Conservation (phyloP, 1,139 yeast species). For the Debaryomycetaceae sp. region DNA sequence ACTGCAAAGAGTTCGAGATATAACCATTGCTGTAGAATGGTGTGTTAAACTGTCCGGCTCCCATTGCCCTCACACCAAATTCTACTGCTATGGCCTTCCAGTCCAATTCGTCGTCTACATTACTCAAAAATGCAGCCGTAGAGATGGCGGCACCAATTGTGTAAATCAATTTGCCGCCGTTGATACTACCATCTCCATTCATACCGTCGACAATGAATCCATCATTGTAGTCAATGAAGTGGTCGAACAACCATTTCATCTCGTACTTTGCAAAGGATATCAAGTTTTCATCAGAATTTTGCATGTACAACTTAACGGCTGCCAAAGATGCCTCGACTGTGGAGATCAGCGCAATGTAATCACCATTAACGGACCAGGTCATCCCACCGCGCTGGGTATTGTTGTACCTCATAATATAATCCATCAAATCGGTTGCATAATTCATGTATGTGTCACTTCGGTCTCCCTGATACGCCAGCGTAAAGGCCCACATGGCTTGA, state of each 20-base stretch:
- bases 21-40: slow-evolving; percentile 17
- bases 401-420: slow-evolving; percentile 10
- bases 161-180: slow-evolving; percentile 34
- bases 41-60: slow-evolving; percentile 2
- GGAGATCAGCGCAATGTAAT: slow-evolving; percentile 34
- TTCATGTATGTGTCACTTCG: slow-evolving; percentile 10
- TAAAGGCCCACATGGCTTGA: slow-evolving; percentile 31
- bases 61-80: slow-evolving; percentile 8
- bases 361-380: slow-evolving; percentile 22
- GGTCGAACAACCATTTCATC: slow-evolving; percentile 21
- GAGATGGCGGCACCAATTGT: slow-evolving; percentile 35
- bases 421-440: slow-evolving; percentile 13
- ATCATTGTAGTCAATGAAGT: slow-evolving; percentile 26
- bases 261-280: slow-evolving; percentile 15
- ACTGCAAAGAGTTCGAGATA: slow-evolving; percentile 15
- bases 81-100: slow-evolving; percentile 16
- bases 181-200: slow-evolving; percentile 15
- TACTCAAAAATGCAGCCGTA: slow-evolving; percentile 23
- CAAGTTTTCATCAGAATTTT: slow-evolving; percentile 10
- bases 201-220: slow-evolving; percentile 31
- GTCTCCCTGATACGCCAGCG: slow-evolving; percentile 20
- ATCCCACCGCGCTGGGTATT: slow-evolving; percentile 18
- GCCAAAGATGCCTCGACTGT: slow-evolving; percentile 34
- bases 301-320: slow-evolving; percentile 23
- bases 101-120: slow-evolving; percentile 11